Conservation (phyloP, 495 filamentous ascomycete genomes). For the Astrothelium subdiscretum region DNA sequence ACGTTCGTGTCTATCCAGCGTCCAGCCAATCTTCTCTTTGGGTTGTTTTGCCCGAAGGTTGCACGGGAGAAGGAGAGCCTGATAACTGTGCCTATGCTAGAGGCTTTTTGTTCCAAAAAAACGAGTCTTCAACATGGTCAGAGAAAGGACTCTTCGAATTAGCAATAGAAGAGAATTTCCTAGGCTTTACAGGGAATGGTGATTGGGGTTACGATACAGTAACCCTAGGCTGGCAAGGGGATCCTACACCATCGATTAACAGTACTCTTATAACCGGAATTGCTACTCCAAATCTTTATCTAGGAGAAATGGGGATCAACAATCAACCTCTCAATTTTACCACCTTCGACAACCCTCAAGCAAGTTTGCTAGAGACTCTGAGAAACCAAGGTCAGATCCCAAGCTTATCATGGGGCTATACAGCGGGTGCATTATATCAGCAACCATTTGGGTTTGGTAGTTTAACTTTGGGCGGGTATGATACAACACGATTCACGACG, state of each 20-base stretch:
- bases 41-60: conserved; percentile 30
- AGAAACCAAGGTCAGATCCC: conserved; percentile 13
- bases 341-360: conserved; percentile 31
- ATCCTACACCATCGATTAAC: conserved; percentile 33
- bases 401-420: conserved; percentile 21
- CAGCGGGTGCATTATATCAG: conserved; percentile 22
- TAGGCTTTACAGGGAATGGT: conserved; percentile 32
- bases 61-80: conserved; percentile 17
- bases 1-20: conserved; percentile 15
- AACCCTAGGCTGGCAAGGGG: conserved; percentile 34
- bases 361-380: conserved; percentile 30
- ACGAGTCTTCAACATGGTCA: conserved; percentile 17
- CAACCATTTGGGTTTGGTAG: conserved; percentile 31
- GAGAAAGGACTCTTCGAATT: conserved; percentile 18
- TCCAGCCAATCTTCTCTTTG: conserved; percentile 20
- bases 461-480: conserved; percentile 53
- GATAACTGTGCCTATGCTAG: conserved; percentile 24
- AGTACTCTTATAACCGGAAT: conserved; percentile 37
- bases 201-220: conserved; percentile 41
- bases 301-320: conserved; percentile 44
- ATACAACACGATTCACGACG: conserved; percentile 43
- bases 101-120: conserved; percentile 41
- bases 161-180: conserved; percentile 14
- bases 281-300: conserved; percentile 36
- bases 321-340: conserved; percentile 39